Percentiles rank a stretch among this genome's conserved stretches.
These are phyloP conservation scores for Phytophthora hibernalis DNA, from an alignment of 352 stramenopile genomes.

Conservation along the genomic window DNA sequence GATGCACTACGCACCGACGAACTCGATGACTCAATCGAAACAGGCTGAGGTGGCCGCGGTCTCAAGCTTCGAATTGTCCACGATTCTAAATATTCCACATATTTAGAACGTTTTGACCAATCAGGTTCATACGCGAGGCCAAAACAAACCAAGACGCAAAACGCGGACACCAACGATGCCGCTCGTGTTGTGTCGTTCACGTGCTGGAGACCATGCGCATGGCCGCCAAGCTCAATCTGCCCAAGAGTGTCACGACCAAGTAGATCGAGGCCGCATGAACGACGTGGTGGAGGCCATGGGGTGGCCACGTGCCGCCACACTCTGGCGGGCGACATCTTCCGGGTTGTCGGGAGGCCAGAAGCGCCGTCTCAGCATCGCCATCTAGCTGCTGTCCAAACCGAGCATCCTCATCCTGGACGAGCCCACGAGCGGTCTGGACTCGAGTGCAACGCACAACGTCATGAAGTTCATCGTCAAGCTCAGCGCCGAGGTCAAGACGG, in stretches of 20 bases:
- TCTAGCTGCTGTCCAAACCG: slow-evolving; percentile 80
- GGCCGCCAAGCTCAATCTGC: slow-evolving; percentile 64
- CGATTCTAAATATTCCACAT: too few species aligned
- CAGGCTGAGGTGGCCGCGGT: too few species aligned
- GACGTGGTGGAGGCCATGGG: slow-evolving; percentile 65
- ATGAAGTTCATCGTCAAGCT: slow-evolving; percentile 55
- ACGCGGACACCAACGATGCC: too few species aligned
- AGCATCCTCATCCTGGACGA: slow-evolving; percentile 85
- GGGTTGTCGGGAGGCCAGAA: slow-evolving; percentile 84
- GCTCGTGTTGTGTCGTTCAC: too few species aligned
- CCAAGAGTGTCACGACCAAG: slow-evolving; percentile 33
- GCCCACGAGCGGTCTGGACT: slow-evolving; percentile 69
- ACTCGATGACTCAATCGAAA: too few species aligned
- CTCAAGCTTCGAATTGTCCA: too few species aligned
- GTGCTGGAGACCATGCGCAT: slow-evolving; percentile 69
- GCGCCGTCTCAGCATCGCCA: slow-evolving; percentile 73
- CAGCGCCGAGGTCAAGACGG: slow-evolving; percentile 47
- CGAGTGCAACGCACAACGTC: slow-evolving; percentile 50
- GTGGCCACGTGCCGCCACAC: slow-evolving; percentile 51
- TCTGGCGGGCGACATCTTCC: slow-evolving; percentile 78
- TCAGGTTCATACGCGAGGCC: too few species aligned
- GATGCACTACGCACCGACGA: too few species aligned
- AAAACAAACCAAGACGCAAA: too few species aligned
- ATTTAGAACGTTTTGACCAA: too few species aligned
- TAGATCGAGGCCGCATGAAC: slow-evolving; percentile 43